A percentile compares a stretch with the other conserved stretches of the same genome.
These are phyloP conservation scores for Mychonastes homosphaera DNA, from an alignment of 139 green algal genomes.

Conservation along the genomic window DNA sequence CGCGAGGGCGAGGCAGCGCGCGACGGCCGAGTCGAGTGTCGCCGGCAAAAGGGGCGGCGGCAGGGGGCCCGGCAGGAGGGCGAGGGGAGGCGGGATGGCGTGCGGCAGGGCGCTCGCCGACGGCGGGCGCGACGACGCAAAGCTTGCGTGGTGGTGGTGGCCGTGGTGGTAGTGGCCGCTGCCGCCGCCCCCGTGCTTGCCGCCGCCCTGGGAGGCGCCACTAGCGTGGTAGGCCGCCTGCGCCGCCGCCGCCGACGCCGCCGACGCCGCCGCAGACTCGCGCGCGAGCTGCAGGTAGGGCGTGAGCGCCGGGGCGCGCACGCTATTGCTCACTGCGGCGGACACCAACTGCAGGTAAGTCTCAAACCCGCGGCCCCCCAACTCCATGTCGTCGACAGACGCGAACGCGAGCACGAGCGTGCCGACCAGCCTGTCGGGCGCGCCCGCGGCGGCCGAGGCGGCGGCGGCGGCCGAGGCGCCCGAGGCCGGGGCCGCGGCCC, in stretches of 20 bases:
- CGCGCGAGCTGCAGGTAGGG: slow-evolving; percentile 29
- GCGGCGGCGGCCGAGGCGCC: too few relatives aligned
- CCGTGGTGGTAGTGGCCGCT: background rate
- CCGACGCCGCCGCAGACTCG: background rate
- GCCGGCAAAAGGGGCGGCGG: slow-evolving; percentile 10
- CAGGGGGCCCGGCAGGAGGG: background rate
- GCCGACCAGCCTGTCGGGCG: too few relatives aligned
- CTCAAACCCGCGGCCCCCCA: too few relatives aligned
- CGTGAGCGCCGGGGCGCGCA: slow-evolving; percentile 34
- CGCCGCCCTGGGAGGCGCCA: slow-evolving; percentile 4
- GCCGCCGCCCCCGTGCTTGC: background rate
- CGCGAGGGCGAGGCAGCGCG: slow-evolving; percentile 18
- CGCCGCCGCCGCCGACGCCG: background rate
- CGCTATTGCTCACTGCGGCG: slow-evolving; percentile 29
- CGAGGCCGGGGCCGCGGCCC: too few relatives aligned
- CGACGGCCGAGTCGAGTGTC: slow-evolving; percentile 27
- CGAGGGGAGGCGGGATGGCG: background rate
- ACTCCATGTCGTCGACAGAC: too few relatives aligned
- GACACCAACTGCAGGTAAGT: slow-evolving; percentile 40
- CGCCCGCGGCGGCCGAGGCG: too few relatives aligned
- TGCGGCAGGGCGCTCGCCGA: background rate
- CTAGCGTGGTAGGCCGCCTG: too few relatives aligned
- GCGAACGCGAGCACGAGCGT: too few relatives aligned
- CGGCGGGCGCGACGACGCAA: background rate
- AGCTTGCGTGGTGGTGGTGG: background rate